Conservation (phyloP, 2,329 filamentous ascomycete genomes). For the Thelonectria blattea region DNA sequence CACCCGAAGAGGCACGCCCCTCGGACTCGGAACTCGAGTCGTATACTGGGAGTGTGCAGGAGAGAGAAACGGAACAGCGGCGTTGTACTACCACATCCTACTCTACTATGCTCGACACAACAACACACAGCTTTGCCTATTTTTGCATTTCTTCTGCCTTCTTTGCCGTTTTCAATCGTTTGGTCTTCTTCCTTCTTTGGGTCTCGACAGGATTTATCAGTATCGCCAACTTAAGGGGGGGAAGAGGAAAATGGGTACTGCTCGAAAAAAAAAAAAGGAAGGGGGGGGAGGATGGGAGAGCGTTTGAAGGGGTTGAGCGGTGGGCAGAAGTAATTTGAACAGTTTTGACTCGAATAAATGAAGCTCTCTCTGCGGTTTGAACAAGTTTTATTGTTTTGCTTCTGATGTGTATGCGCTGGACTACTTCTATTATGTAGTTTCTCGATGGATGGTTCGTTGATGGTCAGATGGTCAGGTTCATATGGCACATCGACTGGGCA, state of each 20-base stretch:
- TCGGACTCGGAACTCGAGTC: background rate
- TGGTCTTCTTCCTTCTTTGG: background rate
- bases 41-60: background rate
- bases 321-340: slow-evolving; percentile 18
- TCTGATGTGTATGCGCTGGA: background rate
- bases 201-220: background rate
- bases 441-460: too few species aligned
- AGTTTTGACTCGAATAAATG: slow-evolving; percentile 17
- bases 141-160: too few species aligned
- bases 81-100: slow-evolving; percentile 16
- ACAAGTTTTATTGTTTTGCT: background rate
- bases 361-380: slow-evolving; percentile 8
- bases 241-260: background rate
- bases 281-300: background rate
- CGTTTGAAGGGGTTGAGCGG: background rate
- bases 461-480: too few species aligned
- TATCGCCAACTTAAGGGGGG: background rate
- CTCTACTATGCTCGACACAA: slow-evolving; percentile 10
- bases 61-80: slow-evolving; percentile 4
- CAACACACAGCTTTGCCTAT: background rate
- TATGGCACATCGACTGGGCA: too few species aligned
- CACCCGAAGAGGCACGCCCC: background rate
- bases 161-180: too few species aligned
- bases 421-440: too few species aligned
- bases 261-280: slow-evolving; percentile 5